Evolutionary conservation across 2,329 filamentous ascomycete species (phyloP), one percentile per base, ranked within the genome.

Genomic region (Neospermospora avenae): DNA sequence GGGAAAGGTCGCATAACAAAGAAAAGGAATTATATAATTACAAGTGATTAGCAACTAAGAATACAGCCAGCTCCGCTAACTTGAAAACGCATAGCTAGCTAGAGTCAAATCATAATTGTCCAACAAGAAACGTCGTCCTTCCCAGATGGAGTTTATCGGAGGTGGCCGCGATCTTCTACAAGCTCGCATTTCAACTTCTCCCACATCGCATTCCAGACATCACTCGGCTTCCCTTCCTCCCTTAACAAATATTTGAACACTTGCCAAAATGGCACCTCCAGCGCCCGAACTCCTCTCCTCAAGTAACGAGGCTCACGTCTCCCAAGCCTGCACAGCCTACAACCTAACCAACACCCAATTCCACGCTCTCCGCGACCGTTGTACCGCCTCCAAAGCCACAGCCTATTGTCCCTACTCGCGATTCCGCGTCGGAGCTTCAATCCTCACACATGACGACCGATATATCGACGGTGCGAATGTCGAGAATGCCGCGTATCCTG

Each of bases 401-500:
- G 92, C 93, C 37, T 96, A 98, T 78, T 96, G 92, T 84, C 77
- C 74, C 77, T 78, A 67, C 63, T 65, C 66, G 6, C 83, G 88
- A 62, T 99, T 98, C 81, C 90, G 87, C 65, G 95, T 99, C 63
- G 95, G 95, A 64, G 88, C 90, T 53, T 87, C 89, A 35, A 76
- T 98, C 62, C 85, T 98, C 63, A 81, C 84, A 6, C 63, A 74
- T 11, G 75, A 80, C 31, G 83, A 81, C 2, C 77, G 81, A 14
- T 71, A 63, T 25, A 62, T 73, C 53, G 78, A 82, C 48, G 95
- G 95, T 57, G 92, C 90, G 64, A 96, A 96, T 73, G 86, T 98
- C 63, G 95, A 99, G 77, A 97, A 98, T 73, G 78, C 91, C 1
- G 80, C 89, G 28, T 98, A 96, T 73, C 93, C 95, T 0, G 93